Conservation (phyloP, 495 filamentous ascomycete species). For the Aspergillus nanangensis region DNA sequence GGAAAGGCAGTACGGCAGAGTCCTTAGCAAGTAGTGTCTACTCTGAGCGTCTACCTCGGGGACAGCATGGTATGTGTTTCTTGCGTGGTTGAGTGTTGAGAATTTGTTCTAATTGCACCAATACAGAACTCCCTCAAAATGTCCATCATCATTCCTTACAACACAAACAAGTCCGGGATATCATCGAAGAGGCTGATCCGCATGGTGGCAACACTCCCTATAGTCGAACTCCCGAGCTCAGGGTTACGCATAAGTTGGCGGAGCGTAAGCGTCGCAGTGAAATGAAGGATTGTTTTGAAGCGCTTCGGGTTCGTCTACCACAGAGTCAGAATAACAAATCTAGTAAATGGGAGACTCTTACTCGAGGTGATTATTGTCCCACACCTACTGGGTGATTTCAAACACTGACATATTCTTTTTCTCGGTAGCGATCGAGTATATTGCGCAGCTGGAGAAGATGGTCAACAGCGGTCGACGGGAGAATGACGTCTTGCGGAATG, state of each 20-base stretch:
- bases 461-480: conserved; percentile 27
- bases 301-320: conserved; percentile 75
- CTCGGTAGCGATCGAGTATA: conserved; percentile 40
- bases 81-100: not conserved
- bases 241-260: conserved; percentile 92
- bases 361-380: conserved; percentile 62
- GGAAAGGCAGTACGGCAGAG: conserved; percentile 68
- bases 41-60: conserved; percentile 67
- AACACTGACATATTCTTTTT: not conserved
- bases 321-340: conserved; percentile 87
- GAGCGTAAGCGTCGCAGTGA: conserved; percentile 94
- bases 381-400: not conserved
- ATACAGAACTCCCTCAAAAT: conserved; percentile 40
- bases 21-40: conserved; percentile 71
- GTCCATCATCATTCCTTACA: conserved; percentile 75
- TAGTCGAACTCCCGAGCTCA: conserved; percentile 89
- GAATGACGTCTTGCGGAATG: conserved; percentile 50
- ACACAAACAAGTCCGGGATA: conserved; percentile 62
- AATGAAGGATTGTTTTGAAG: conserved; percentile 97
- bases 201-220: conserved; percentile 66
- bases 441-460: conserved; percentile 32
- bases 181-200: conserved; percentile 57
- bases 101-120: conserved; percentile 12
- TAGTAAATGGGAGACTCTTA: conserved; percentile 99
- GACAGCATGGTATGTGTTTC: conserved; percentile 53